phyloP scores from a whole-genome alignment of 2,329 filamentous ascomycete species.

The Bipolaris oryzae region DNA sequence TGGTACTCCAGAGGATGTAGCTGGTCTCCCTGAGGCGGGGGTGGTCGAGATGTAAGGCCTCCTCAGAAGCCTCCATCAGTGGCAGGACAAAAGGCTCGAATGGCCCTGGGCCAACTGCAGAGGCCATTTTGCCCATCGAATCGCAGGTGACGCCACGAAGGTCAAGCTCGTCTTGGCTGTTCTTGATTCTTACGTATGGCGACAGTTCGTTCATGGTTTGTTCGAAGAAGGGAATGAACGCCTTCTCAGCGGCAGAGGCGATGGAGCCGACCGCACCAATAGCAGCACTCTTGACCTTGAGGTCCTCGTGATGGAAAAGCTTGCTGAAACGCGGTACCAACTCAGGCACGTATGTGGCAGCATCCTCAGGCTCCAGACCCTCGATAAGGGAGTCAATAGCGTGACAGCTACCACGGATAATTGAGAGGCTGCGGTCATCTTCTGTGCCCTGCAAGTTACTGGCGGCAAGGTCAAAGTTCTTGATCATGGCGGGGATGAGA shows the following conservation, averaged over 20 bases:
- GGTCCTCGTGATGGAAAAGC: conserved; percentile 82
- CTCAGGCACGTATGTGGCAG: conserved; percentile 79
- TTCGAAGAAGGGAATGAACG: conserved; percentile 90
- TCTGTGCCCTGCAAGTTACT: conserved; percentile 66
- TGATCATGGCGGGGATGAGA: conserved; percentile 81
- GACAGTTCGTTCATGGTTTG: conserved; percentile 89
- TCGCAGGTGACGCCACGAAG: conserved; percentile 90
- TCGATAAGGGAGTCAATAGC: conserved; percentile 92
- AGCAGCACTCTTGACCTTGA: conserved; percentile 86
- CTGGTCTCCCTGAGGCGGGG: conserved; percentile 92
- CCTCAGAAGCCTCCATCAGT: conserved; percentile 90
- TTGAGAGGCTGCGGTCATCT: conserved; percentile 77
- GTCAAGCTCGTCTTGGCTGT: conserved; percentile 86
- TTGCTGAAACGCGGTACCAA: conserved; percentile 84
- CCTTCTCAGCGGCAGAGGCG: conserved; percentile 79
- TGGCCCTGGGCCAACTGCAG: conserved; percentile 80
- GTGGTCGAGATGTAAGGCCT: conserved; percentile 86
- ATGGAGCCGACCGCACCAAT: conserved; percentile 90
- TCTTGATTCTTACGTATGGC: conserved; percentile 82
- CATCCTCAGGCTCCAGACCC: conserved; percentile 79
- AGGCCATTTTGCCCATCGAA: conserved; percentile 89
- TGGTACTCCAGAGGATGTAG: conserved; percentile 94
- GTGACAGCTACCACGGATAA: conserved; percentile 87
- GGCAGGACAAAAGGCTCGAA: conserved; percentile 93
- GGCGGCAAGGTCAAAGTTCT: conserved; percentile 85